Evolutionary conservation across 345 rosid species (phyloP).

Genomic region (Rhodamnia argentea): DNA sequence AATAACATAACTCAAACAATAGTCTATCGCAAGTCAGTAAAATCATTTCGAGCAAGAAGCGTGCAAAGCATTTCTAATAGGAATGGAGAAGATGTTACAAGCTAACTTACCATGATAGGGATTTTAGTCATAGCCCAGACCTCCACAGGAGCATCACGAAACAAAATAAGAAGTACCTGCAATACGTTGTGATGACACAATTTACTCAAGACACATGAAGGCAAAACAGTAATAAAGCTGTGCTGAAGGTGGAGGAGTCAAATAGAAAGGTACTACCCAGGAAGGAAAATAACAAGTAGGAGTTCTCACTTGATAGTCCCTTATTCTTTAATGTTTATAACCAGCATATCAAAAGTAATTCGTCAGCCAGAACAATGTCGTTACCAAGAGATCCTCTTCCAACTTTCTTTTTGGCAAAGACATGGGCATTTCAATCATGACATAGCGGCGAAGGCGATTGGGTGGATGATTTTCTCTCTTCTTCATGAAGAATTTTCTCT

Average conservation of each 20-base stretch:
- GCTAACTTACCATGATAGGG: constrained; percentile 82
- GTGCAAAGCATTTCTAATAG: not conserved
- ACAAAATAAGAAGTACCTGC: constrained; percentile 94
- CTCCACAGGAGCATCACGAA: constrained; percentile 54
- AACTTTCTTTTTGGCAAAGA: not conserved
- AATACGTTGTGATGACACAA: not conserved
- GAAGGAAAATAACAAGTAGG: not conserved
- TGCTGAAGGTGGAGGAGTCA: not conserved
- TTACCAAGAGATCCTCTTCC: not conserved
- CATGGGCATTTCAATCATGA: too few species aligned
- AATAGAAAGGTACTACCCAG: not conserved
- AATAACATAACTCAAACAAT: not conserved
- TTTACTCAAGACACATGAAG: not conserved
- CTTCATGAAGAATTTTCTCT: too few species aligned
- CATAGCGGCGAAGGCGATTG: too few species aligned
- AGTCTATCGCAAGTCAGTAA: not conserved
- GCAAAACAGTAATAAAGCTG: not conserved
- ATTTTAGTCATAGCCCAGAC: constrained; percentile 98
- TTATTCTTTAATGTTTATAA: not conserved
- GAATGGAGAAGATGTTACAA: not conserved
- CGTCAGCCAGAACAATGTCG: not conserved
- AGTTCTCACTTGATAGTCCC: not conserved
- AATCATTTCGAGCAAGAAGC: not conserved
- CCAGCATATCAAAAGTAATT: not conserved
- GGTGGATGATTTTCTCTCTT: not conserved